phyloP scores from a whole-genome alignment of 768 basidiomycete genomes.

The Xerocomus potaroensis region DNA sequence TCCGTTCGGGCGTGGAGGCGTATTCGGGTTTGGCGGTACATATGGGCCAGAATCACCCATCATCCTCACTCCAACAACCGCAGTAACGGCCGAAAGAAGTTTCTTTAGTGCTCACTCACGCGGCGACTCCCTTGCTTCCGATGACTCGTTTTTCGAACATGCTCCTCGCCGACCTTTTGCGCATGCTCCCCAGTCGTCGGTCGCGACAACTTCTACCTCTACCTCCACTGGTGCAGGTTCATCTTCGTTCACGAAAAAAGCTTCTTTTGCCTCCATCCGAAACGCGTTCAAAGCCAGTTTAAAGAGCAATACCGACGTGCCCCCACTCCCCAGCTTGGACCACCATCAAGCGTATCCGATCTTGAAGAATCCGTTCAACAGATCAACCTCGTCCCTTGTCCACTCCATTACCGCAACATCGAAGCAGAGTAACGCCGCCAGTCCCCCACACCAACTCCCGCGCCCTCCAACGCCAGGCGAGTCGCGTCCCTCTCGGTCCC shows the following conservation, averaged over 20 bases:
- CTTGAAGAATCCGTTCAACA: constrained; percentile 78
- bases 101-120: constrained; percentile 62
- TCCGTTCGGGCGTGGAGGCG: constrained; percentile 63
- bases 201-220: constrained; percentile 44
- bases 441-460: constrained; percentile 43
- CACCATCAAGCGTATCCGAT: constrained; percentile 59
- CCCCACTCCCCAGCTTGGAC: constrained; percentile 73
- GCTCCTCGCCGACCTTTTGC: constrained; percentile 58
- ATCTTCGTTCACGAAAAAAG: constrained; percentile 70
- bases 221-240: constrained; percentile 13
- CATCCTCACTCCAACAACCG: constrained; percentile 43
- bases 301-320: constrained; percentile 56
- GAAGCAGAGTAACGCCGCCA: constrained; percentile 41
- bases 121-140: constrained; percentile 74
- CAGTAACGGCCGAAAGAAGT: constrained; percentile 45
- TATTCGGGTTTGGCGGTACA: constrained; percentile 43
- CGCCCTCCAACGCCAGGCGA: constrained; percentile 61
- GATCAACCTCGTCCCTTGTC: constrained; percentile 71
- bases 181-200: constrained; percentile 70
- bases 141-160: constrained; percentile 66
- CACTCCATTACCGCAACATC: constrained; percentile 39
- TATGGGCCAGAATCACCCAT: constrained; percentile 68
- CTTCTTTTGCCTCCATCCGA: constrained; percentile 81
- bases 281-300: constrained; percentile 72
- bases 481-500: constrained; percentile 26